Conservation (phyloP, 176 grass and related monocot genomes). For the Otatea glauca region DNA sequence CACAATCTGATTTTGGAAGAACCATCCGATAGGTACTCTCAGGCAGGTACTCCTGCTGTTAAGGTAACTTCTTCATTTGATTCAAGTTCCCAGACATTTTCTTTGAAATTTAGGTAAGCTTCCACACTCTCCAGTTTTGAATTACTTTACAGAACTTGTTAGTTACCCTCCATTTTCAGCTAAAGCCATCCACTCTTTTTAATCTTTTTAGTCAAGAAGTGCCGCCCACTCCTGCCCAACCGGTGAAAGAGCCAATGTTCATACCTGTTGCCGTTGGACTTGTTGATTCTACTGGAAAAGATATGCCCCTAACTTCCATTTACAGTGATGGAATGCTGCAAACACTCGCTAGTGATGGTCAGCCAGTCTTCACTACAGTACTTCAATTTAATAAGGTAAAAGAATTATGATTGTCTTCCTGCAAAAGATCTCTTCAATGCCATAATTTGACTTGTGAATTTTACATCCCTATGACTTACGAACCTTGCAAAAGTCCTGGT, state of each 20-base stretch:
- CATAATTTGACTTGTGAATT: conserved; percentile 11
- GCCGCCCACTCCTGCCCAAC: conserved; percentile 80
- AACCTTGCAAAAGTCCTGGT: neutral
- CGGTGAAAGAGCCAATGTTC: conserved; percentile 84
- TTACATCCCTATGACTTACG: neutral
- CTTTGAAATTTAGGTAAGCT: conserved; percentile 83
- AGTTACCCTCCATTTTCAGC: conserved; percentile 9
- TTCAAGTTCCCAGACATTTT: conserved; percentile 67
- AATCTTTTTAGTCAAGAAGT: conserved; percentile 79
- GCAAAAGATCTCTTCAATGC: conserved; percentile 21
- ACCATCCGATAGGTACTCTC: conserved; percentile 79
- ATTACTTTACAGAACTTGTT: neutral
- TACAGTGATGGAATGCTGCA: conserved; percentile 66
- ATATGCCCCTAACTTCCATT: conserved; percentile 80
- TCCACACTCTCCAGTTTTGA: conserved; percentile 3
- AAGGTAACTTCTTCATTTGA: conserved; percentile 79
- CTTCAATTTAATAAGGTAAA: conserved; percentile 90
- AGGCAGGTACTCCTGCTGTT: conserved; percentile 82
- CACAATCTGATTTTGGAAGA: conserved; percentile 31
- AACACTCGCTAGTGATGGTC: conserved; percentile 52
- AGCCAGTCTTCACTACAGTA: conserved; percentile 73
- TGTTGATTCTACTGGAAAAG: conserved; percentile 86
- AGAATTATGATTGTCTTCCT: conserved; percentile 30
- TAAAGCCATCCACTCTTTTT: conserved; percentile 27
- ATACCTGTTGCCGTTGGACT: conserved; percentile 89